Evolutionary conservation across 2,329 filamentous ascomycete species (phyloP).

Genomic region (Huntiella moniliformis): DNA sequence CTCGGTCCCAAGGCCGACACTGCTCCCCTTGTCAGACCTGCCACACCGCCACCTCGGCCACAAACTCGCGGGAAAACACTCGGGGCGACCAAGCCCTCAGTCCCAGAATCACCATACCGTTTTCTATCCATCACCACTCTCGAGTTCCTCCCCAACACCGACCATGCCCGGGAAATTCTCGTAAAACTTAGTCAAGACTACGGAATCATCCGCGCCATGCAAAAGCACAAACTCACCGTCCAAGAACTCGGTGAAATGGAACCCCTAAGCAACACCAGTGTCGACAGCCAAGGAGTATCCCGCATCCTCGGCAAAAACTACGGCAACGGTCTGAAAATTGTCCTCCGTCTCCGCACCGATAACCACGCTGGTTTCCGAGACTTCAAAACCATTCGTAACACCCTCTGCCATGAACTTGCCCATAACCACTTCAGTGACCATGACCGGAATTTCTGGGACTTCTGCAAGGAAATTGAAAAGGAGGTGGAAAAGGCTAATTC

Average conservation of each 20-base stretch:
- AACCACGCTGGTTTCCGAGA: slow-evolving; percentile 85
- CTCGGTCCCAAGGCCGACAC: background rate
- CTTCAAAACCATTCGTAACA: slow-evolving; percentile 79
- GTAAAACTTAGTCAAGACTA: slow-evolving; percentile 62
- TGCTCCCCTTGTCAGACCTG: too few relatives aligned
- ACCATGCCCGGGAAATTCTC: slow-evolving; percentile 52
- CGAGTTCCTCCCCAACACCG: slow-evolving; percentile 55
- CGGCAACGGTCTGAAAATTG: slow-evolving; percentile 76
- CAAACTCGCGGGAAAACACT: background rate
- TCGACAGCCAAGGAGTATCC: slow-evolving; percentile 50
- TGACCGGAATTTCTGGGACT: slow-evolving; percentile 72
- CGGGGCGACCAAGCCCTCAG: slow-evolving; percentile 18
- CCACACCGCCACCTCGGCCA: background rate
- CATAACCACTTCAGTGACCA: slow-evolving; percentile 80
- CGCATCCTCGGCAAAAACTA: slow-evolving; percentile 73
- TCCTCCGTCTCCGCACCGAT: slow-evolving; percentile 79
- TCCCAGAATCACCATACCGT: slow-evolving; percentile 42
- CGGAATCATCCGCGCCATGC: slow-evolving; percentile 71
- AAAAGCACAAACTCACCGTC: slow-evolving; percentile 66
- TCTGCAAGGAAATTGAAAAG: slow-evolving; percentile 70
- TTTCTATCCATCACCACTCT: slow-evolving; percentile 65
- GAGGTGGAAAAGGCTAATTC: slow-evolving; percentile 42
- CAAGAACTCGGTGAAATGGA: slow-evolving; percentile 90
- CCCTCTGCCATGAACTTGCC: slow-evolving; percentile 83
- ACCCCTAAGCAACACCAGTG: slow-evolving; percentile 55